Base-by-base conservation (phyloP, 805 yeast species). In the Wickerhamomyces bisporus region DNA sequence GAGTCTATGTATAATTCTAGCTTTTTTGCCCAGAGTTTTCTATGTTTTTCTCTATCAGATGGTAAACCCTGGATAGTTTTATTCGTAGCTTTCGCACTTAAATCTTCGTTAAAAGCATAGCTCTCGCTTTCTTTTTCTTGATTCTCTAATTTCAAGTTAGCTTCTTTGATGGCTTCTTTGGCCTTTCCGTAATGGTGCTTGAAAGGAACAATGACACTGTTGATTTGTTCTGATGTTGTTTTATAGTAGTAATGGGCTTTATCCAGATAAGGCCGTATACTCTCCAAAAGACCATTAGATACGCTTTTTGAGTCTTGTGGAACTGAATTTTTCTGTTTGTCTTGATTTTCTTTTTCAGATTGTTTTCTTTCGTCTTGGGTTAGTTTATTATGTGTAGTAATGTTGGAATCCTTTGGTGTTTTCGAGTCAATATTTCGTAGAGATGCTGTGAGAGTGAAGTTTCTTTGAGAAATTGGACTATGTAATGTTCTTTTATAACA, bases 1-100 rank as follows among this genome's bases (percentile, higher is more conserved):
- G 80, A 75, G 41, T 70, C 75, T 17, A 79, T 62, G 50, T 72
- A 73, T n/a, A 61, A 47, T 29, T 65, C 75, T 17, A 79, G 48
- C 43, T 63, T 66, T 39, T 72, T 67, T 30, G 69, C 57, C 70
- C 70, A 66, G 41, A 43, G 47, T 35, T 55, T 60, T 35, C 75
- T 58, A 18, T 57, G 50, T 15, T 60, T 48, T 41, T 71, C 76
- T 36, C 66, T 53, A 40, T 70, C 68, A 0, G 76, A 71, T 4
- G 79, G 78, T 18, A 74, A 48, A 3, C 60, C 68, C 30, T 50
- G 49, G 15, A 66, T 66, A 2, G 26, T 34, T 24, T 42, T 54
- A 8, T 41, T 47, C 32, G 53, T 48, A 5, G 8, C n/a, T 8
- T 8, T 45, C 28, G 50, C 57, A 14, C 48, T 52, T 4, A 66